phyloP scores from a whole-genome alignment of 345 rosid species.

The Aurinia saxatilis region DNA sequence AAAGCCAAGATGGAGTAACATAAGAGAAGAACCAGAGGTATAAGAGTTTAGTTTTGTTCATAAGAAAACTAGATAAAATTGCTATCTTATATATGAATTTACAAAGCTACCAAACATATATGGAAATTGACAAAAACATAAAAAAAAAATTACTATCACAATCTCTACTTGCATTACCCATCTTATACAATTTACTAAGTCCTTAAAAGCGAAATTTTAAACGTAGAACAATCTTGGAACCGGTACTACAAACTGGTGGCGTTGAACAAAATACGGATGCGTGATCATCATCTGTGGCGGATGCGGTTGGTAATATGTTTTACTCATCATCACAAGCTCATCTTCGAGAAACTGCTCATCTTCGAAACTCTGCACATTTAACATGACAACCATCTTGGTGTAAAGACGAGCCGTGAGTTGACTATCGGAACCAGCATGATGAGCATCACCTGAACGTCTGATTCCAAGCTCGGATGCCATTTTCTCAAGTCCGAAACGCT shows the following conservation, averaged over 20 bases:
- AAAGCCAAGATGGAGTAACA: too few relatives aligned
- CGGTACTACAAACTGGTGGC: background rate
- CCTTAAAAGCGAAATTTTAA: too few relatives aligned
- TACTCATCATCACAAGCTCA: background rate
- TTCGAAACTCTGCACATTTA: background rate
- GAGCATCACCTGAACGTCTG: conserved; percentile 6
- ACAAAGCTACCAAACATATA: too few relatives aligned
- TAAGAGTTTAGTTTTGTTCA: too few relatives aligned
- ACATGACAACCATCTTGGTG: background rate
- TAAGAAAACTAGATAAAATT: too few relatives aligned
- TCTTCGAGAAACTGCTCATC: background rate
- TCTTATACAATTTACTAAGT: too few relatives aligned
- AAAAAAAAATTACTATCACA: too few relatives aligned
- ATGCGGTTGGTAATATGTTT: background rate
- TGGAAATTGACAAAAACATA: too few relatives aligned
- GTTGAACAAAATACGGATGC: background rate
- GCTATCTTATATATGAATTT: too few relatives aligned
- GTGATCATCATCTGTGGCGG: background rate
- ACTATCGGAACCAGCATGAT: conserved; percentile 24
- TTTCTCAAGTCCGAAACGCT: conserved; percentile 2
- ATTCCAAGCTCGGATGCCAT: background rate
- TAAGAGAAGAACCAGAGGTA: too few relatives aligned
- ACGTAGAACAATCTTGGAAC: background rate
- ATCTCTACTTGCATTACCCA: too few relatives aligned
- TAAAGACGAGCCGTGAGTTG: background rate